Conservation (phyloP, 495 filamentous ascomycete species). For the Aspergillus bridgeri region DNA sequence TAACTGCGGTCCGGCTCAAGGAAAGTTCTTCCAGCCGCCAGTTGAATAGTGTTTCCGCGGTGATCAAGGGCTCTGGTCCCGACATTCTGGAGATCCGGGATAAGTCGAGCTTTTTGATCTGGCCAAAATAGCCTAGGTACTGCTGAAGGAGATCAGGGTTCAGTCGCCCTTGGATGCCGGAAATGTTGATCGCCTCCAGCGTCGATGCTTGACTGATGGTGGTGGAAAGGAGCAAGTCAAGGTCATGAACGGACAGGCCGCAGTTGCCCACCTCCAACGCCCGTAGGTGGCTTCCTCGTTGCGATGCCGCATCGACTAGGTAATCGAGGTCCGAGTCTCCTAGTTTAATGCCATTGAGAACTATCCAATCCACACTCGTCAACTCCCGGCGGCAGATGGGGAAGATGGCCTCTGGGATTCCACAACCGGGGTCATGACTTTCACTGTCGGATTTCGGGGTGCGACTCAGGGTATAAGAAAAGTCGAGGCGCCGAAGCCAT, state of each 20-base stretch:
- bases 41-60: conserved; percentile 61
- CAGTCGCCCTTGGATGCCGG: conserved; percentile 69
- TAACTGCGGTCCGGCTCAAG: conserved; percentile 63
- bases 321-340: conserved; percentile 77
- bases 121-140: conserved; percentile 64
- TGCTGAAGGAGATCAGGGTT: conserved; percentile 60
- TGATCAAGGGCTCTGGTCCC: conserved; percentile 60
- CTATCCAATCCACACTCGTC: conserved; percentile 78
- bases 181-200: conserved; percentile 73
- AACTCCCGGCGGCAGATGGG: conserved; percentile 68
- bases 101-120: conserved; percentile 67
- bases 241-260: conserved; percentile 56
- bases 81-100: conserved; percentile 64
- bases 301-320: conserved; percentile 63
- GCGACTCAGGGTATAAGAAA: conserved; percentile 53
- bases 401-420: conserved; percentile 74
- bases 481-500: conserved; percentile 60
- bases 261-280: conserved; percentile 82
- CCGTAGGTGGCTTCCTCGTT: conserved; percentile 62
- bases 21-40: conserved; percentile 76
- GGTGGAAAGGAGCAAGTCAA: conserved; percentile 44
- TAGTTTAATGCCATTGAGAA: conserved; percentile 77
- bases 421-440: conserved; percentile 64
- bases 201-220: conserved; percentile 60
- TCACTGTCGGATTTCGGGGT: conserved; percentile 50